phyloP scores from a whole-genome alignment of 2,329 filamentous ascomycete genomes.

The Xylariales sp. region DNA sequence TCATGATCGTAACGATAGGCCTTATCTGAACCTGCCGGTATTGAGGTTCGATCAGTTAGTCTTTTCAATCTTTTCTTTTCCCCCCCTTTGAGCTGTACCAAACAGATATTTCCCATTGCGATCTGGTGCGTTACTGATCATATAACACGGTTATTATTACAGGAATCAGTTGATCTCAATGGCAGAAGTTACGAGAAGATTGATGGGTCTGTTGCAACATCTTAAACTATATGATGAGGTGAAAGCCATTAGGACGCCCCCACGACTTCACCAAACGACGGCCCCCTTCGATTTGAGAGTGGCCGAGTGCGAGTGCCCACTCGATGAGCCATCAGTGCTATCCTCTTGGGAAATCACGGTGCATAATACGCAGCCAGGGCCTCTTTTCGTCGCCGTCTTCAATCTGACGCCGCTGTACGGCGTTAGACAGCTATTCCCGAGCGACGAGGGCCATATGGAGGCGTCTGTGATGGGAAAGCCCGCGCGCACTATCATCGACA shows the following conservation, averaged over 20 bases:
- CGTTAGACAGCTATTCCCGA: conserved; percentile 5
- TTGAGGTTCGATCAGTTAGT: too few species aligned
- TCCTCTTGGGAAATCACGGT: conserved; percentile 8
- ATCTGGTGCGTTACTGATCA: not conserved
- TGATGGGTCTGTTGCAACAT: conserved; percentile 3
- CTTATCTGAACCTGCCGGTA: not conserved
- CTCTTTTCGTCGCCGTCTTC: conserved; percentile 9
- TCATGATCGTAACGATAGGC: conserved; percentile 6
- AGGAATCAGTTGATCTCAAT: conserved; percentile 3
- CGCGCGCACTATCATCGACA: conserved; percentile 6
- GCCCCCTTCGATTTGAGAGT: too few species aligned
- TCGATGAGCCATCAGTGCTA: conserved; percentile 4
- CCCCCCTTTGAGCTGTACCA: too few species aligned
- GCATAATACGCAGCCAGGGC: conserved; percentile 1
- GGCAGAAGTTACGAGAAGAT: conserved; percentile 3
- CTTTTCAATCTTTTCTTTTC: too few species aligned
- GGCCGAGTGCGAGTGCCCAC: not conserved
- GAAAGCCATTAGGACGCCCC: not conserved
- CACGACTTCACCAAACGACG: too few species aligned
- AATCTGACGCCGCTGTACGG: conserved; percentile 10
- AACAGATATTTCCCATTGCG: too few species aligned
- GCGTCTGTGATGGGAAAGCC: conserved; percentile 1
- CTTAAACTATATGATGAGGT: conserved; percentile 5
- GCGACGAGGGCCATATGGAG: conserved; percentile 1
- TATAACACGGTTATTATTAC: conserved; percentile 7